These are phyloP conservation scores for Pleodorina starrii DNA, from an alignment of 139 green algal genomes.

Conservation along the genomic window DNA sequence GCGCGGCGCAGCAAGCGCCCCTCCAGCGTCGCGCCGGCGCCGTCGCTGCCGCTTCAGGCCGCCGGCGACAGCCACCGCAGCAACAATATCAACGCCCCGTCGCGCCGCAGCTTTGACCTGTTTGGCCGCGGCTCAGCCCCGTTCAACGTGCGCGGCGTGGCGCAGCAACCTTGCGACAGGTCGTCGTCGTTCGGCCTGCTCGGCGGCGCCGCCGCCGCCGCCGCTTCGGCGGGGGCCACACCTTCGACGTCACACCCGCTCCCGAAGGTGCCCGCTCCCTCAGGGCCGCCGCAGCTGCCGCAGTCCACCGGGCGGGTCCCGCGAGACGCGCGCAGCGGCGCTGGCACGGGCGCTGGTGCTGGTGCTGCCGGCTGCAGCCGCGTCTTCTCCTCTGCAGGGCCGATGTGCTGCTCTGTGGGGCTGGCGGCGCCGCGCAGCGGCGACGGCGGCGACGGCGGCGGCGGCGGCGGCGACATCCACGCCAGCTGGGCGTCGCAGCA, in stretches of 20 bases:
- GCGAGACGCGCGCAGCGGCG: no score
- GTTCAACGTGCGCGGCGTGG: background rate
- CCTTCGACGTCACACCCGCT: background rate
- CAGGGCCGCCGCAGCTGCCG: no score
- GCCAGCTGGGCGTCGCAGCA: no score
- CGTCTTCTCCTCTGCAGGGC: background rate
- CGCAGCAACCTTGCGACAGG: background rate
- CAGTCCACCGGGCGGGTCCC: no score
- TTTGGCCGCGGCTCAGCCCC: background rate
- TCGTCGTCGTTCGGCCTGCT: background rate
- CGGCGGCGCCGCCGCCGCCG: no score
- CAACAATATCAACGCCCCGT: background rate
- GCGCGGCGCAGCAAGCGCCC: background rate
- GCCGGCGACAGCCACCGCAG: background rate
- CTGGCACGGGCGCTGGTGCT: no score
- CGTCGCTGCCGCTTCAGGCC: no score
- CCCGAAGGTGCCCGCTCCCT: background rate
- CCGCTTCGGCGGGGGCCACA: no score
- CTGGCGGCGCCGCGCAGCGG: background rate
- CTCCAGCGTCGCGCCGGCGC: background rate
- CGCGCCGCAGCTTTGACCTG: conserved; percentile 2
- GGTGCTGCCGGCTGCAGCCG: background rate
- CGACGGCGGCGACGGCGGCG: background rate
- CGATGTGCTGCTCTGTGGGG: background rate
- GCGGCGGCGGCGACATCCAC: no score